Evolutionary conservation across 202 grass and related monocot species (phyloP), one percentile per base, ranked within the genome.

Genomic region (Hordeum pubiflorum): DNA sequence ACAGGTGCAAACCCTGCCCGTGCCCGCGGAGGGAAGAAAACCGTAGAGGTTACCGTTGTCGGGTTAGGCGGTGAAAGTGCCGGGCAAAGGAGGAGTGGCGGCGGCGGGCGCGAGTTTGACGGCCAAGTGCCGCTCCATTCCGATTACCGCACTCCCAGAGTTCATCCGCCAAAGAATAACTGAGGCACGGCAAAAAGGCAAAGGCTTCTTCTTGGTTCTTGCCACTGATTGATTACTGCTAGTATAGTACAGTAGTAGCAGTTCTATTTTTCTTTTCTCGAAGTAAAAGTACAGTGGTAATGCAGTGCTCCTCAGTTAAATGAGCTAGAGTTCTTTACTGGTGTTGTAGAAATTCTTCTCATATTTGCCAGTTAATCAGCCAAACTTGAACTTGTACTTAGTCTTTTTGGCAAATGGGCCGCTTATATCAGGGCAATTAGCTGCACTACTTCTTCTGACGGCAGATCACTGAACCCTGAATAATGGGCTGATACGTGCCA

Each of bases 1-100:
- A 89, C 87, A 92, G 92, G 87, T 89, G 89, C 91, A 94, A 80
- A 91, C 72, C 84, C 68, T 79, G 82, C 66, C 82, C 72, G 58
- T 82, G 74, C 32, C 61, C 68, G 79, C 74, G 85, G 50, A 83
- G 81, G 34, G 41, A 82, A 85, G 43, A 87, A 54, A 91, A 69
- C 81, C 46, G 83, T 92, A 73, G 87, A 86, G 62, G 86, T 69
- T 63, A 43, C 89, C 14, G 83, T 74, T 44, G 83, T 79, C 52
- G 85, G 63, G 56, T 69, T 52, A 62, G 38, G 79, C 59, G 79
- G 75, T 10, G 62, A 40, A 44, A 29, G 58, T 2, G 69, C 67
- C 58, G 86, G 33, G n/a, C 34, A 3, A 22, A 56, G 34, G 70
- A 55, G 68, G 5, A 8, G 61, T 11, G 58, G 48, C 60, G 73